These are phyloP conservation scores for Annulohypoxylon bovei DNA, from an alignment of 495 filamentous ascomycete species.

Conservation along the genomic window DNA sequence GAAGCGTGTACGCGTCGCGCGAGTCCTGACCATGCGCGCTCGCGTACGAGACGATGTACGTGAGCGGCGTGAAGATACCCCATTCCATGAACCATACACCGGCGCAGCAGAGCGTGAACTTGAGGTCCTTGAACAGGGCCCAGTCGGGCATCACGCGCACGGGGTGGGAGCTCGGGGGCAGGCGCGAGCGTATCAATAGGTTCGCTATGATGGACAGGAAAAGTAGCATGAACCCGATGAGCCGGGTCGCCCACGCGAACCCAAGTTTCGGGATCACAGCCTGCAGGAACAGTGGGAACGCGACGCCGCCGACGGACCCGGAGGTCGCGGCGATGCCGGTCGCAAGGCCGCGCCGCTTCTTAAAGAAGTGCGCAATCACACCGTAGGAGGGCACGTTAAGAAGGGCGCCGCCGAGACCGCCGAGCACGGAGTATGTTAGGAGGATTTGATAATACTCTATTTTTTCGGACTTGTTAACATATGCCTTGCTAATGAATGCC, in stretches of 20 bases:
- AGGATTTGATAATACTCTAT: slow-evolving; percentile 73
- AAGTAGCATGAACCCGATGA: slow-evolving; percentile 67
- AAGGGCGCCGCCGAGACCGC: slow-evolving; percentile 65
- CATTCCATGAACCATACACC: slow-evolving; percentile 67
- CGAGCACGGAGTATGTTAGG: slow-evolving; percentile 66
- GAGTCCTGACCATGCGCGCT: slow-evolving; percentile 58
- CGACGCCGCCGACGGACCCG: slow-evolving; percentile 68
- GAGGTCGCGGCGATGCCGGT: slow-evolving; percentile 72
- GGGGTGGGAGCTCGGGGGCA: slow-evolving; percentile 50
- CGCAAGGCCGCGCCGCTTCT: slow-evolving; percentile 66
- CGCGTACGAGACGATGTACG: slow-evolving; percentile 63
- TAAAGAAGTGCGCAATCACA: slow-evolving; percentile 72
- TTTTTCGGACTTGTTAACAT: slow-evolving; percentile 19
- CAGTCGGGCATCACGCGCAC: slow-evolving; percentile 60
- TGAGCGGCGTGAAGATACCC: slow-evolving; percentile 59
- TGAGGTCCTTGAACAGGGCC: slow-evolving; percentile 63
- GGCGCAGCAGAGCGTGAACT: slow-evolving; percentile 63
- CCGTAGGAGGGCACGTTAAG: slow-evolving; percentile 69
- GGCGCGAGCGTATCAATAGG: slow-evolving; percentile 63
- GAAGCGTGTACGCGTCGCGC: slow-evolving; percentile 69
- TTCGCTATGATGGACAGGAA: slow-evolving; percentile 63
- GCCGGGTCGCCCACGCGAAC: slow-evolving; percentile 67
- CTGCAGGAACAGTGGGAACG: slow-evolving; percentile 67
- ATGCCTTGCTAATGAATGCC: slow-evolving; percentile 18
- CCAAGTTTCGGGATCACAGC: slow-evolving; percentile 59